Percentiles rank a stretch among this genome's conserved stretches.
These are phyloP conservation scores for Mortierella sp. DNA, from an alignment of 371 early-diverging fungal species.

Conservation along the genomic window DNA sequence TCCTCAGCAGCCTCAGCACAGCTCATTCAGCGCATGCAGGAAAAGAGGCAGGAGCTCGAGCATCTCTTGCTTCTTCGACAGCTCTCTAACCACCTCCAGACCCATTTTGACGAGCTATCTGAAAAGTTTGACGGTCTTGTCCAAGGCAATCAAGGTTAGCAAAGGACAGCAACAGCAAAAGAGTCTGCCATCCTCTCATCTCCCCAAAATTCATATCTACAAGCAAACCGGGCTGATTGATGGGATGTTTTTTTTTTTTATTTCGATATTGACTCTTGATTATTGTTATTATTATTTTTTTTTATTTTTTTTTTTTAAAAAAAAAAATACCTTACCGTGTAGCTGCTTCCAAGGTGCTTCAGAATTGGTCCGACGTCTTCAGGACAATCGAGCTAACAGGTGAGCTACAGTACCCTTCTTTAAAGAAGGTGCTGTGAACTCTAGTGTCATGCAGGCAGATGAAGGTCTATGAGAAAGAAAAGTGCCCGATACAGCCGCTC, in stretches of 20 bases:
- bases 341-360: slow-evolving; percentile 43
- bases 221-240: too few species aligned
- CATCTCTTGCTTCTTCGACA: slow-evolving; percentile 27
- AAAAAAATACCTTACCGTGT: background rate
- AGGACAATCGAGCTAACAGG: slow-evolving; percentile 42
- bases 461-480: too few species aligned
- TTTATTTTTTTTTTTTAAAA: background rate
- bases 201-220: too few species aligned
- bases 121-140: slow-evolving; percentile 40
- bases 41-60: slow-evolving; percentile 43
- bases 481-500: too few species aligned
- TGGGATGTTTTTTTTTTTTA: too few species aligned
- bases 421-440: background rate
- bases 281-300: background rate
- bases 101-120: slow-evolving; percentile 44
- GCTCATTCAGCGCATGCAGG: slow-evolving; percentile 30
- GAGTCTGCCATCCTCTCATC: too few species aligned
- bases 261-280: background rate
- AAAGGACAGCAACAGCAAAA: background rate
- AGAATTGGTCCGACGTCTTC: slow-evolving; percentile 42
- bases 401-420: slow-evolving; percentile 9
- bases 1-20: slow-evolving; percentile 22
- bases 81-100: slow-evolving; percentile 32
- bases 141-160: slow-evolving; percentile 47
- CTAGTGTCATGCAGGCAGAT: background rate